Evolutionary conservation across 352 stramenopile genomes (phyloP), one percentile per base, ranked within the genome.

Genomic region (Achlya hypogyna): DNA sequence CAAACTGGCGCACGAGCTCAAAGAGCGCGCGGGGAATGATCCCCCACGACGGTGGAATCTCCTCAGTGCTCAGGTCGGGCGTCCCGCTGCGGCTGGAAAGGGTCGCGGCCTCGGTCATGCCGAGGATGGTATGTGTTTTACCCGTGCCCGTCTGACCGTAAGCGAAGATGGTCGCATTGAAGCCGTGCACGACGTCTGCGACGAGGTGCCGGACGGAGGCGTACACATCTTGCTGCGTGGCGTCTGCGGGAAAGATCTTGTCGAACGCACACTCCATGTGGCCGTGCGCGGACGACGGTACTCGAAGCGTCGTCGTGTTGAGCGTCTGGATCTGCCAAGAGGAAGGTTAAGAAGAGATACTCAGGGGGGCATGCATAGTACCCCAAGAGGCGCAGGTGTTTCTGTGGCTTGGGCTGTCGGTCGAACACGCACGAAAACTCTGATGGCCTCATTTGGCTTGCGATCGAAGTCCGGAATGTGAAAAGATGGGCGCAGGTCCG

Each of bases 101-200:
- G 12, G 49, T n/a, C 31, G 23, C 6, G 34, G 16, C 47, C 43
- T 70, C 64, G 35, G 83, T 75, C 40, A 77, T 73, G 1, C 91
- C 91, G 56, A 95, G 92, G 45, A 98, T 90, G 20, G 91, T 98
- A 72, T 97, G 84, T 0, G 91, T 97, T 66, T 98, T 98, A 6
- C 91, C 92, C 4, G 86, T 92, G 1, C 87, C 88, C 0, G 91
- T 98, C 67, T 94, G 86, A 10, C 91, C 90, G 62, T 98, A 98
- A 1, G 86, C 87, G 59, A 98, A 97, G 16, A 98, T 75, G 2
- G 88, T 97, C 6, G 83, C 82, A 65, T 97, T 97, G 60, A 86
- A 94, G 20, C 90, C 90, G 25, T 87, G 74, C 18, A 98, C 54
- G 1, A 81, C 77, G 0, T 85, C 79, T 16, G 73, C 54, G 8